These are phyloP conservation scores for Fulvia fulva DNA, from an alignment of 2,329 filamentous ascomycete species.

Conservation along the genomic window DNA sequence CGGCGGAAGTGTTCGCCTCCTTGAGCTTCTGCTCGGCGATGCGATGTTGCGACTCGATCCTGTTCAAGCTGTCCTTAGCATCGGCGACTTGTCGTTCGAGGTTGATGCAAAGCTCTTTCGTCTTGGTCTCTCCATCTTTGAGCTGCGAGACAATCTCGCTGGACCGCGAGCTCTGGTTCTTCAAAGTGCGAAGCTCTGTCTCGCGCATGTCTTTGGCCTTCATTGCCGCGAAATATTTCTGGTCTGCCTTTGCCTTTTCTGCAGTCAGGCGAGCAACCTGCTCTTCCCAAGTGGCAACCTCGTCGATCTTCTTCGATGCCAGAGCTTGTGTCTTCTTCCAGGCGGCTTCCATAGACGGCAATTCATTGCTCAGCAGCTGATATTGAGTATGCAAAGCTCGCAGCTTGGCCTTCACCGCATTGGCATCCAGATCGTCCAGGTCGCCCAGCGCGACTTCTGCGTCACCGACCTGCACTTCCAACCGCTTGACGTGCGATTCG, in stretches of 20 bases:
- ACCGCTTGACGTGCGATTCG: constrained; percentile 74
- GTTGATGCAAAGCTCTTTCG: constrained; percentile 71
- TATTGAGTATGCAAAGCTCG: constrained; percentile 75
- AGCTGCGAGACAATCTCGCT: constrained; percentile 90
- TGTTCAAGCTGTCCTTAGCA: constrained; percentile 71
- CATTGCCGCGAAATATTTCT: constrained; percentile 95
- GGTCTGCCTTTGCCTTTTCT: constrained; percentile 93
- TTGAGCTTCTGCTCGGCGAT: constrained; percentile 67
- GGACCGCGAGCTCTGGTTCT: constrained; percentile 80
- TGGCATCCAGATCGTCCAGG: constrained; percentile 58
- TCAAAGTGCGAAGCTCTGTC: constrained; percentile 71
- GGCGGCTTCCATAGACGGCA: constrained; percentile 83
- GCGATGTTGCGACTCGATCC: constrained; percentile 67
- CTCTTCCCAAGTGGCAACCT: constrained; percentile 72
- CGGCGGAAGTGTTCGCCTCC: constrained; percentile 66
- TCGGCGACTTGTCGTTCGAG: constrained; percentile 89
- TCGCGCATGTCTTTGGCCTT: constrained; percentile 87
- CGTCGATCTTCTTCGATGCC: constrained; percentile 80
- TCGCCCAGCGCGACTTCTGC: constrained; percentile 29
- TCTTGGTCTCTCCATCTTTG: constrained; percentile 82
- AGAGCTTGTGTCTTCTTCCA: constrained; percentile 85
- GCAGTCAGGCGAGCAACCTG: constrained; percentile 68
- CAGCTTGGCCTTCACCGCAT: constrained; percentile 71
- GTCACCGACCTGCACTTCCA: constrained; percentile 56
- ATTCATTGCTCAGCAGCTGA: constrained; percentile 76